Percentiles rank a stretch among this genome's conserved stretches.
phyloP scores from a whole-genome alignment of 345 rosid genomes.

The Salix caprea region DNA sequence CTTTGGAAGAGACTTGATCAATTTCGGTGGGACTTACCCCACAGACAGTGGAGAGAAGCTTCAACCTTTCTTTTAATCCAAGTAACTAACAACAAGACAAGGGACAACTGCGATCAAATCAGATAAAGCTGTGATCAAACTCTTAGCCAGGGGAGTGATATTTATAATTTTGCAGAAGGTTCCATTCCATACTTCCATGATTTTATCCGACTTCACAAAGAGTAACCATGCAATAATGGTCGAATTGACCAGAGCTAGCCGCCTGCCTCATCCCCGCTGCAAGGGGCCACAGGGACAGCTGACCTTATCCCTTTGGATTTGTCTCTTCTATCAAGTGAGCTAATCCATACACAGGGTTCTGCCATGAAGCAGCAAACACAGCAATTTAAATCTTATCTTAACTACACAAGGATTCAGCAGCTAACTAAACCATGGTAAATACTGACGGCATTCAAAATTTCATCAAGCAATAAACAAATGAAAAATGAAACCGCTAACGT shows the following conservation, averaged over 20 bases:
- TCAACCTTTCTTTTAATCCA: neutral
- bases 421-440: no score
- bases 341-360: neutral
- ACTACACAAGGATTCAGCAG: no score
- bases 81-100: neutral
- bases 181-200: neutral
- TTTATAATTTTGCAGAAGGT: neutral
- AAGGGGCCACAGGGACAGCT: neutral
- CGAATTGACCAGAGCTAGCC: neutral
- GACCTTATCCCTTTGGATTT: neutral
- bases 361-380: no score
- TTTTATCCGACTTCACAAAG: neutral
- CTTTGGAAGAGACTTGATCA: constrained; percentile 17
- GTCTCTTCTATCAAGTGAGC: neutral
- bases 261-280: neutral
- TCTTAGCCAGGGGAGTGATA: neutral
- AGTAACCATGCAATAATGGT: no score
- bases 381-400: neutral
- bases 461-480: no score
- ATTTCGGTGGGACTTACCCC: no score
- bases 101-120: neutral
- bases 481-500: neutral
- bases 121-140: neutral
- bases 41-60: no score
- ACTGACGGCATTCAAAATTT: no score